Evolutionary conservation across 2,329 filamentous ascomycete genomes (phyloP), one percentile per base, ranked within the genome.

Genomic region (Phialophora chinensis): DNA sequence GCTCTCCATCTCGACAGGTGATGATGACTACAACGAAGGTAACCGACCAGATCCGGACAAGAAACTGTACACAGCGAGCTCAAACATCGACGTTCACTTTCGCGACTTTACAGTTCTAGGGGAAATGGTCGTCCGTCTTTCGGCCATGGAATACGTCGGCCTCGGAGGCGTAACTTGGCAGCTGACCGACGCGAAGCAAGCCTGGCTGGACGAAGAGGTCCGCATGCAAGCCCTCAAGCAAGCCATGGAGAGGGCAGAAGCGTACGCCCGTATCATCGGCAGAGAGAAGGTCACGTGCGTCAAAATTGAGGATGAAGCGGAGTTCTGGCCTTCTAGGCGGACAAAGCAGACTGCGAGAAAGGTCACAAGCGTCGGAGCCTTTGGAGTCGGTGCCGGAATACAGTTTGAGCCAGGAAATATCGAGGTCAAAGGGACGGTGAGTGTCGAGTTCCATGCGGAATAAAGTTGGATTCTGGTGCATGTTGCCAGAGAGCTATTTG

Each of bases 161-260:
- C 70, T 76, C 11, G 50, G 62, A 10, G 62, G 68, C 0, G 69
- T 75, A 20, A 61, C 70, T 8, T 76, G 75, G 74, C 63, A 66
- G 47, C 62, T 76, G 57, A 74, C 67, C 3, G 72, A 76, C 2
- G 69, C 63, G 14, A 74, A 69, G 1, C 50, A 68, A 52, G 63
- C 66, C 17, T 35, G 38, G 10, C 56, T 76, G 11, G 62, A 66
- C 25, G 72, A 71, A 1, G 62, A 74, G 17, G 66, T 69, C 14
- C 70, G 73, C 14, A 70, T 70, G 50, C 35, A 66, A 64, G 74
- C 74, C 8, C 59, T 76, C 25, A 64, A 60, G 2, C 68, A 75
- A 35, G 74, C 74, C 3, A 67, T 76, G 11, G 12, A 63, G 8
- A 72, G 74, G 47, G 74, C 74, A 0, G 56, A 70, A 8, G 71